Conservation (phyloP, 495 filamentous ascomycete species). For the Talaromyces stipitatus region DNA sequence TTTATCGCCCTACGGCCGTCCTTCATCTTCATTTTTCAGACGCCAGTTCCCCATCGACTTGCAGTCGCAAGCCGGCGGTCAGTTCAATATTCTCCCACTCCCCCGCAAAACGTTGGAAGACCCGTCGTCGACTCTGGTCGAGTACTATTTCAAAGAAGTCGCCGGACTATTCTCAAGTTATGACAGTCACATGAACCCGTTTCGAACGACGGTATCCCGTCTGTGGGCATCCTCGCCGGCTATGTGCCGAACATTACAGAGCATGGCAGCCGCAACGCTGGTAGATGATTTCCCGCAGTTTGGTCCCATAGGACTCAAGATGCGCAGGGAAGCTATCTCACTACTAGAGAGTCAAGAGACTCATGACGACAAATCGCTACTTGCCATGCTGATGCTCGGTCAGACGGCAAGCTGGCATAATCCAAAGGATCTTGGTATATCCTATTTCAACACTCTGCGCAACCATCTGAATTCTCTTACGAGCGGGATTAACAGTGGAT, state of each 20-base stretch:
- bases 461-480: constrained; percentile 34
- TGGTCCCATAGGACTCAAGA: constrained; percentile 39
- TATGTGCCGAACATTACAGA: constrained; percentile 53
- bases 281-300: constrained; percentile 50
- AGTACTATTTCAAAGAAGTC: constrained; percentile 55
- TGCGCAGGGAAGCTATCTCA: constrained; percentile 44
- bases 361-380: constrained; percentile 41
- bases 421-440: constrained; percentile 44
- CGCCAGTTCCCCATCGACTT: neutral
- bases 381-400: constrained; percentile 48
- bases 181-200: constrained; percentile 51
- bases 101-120: constrained; percentile 20
- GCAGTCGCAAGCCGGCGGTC: neutral
- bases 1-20: too few relatives aligned
- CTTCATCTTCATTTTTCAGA: neutral
- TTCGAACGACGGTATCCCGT: constrained; percentile 46
- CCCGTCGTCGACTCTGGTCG: constrained; percentile 46
- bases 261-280: constrained; percentile 53
- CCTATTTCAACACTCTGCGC: constrained; percentile 37
- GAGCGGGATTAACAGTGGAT: constrained; percentile 8
- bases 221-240: constrained; percentile 49
- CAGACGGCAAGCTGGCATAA: constrained; percentile 53
- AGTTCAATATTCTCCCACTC: neutral
- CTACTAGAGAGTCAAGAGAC: constrained; percentile 37
- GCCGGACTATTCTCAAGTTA: constrained; percentile 51